Base-by-base conservation (phyloP, 73 alveolate species). In the Effrenium voratum region DNA sequence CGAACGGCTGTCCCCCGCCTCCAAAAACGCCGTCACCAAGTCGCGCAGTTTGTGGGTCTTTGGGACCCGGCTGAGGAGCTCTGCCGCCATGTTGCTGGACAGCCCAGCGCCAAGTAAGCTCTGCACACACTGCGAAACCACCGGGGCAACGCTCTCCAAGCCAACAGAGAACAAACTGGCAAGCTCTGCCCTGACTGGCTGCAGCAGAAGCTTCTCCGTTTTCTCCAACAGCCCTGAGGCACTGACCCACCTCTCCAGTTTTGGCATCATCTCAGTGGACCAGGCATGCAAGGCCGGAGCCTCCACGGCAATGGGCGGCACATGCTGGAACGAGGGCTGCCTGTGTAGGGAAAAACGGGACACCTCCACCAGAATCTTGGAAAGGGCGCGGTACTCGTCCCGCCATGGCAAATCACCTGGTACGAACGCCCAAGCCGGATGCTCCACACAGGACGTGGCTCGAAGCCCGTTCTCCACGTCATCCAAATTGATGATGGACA, bases 1-100 rank as follows among this genome's bases (percentile, higher is more conserved):
- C n/a, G n/a, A n/a, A n/a, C n/a, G 38, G 49, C 22, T 40, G n/a
- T n/a, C n/a, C n/a, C 87, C 41, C n/a, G 91, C 91, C 91, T 80
- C 47, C 55, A 50, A n/a, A 38, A 82, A 82, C 52, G 13, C 3
- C 36, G 47, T 40, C 76, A 82, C 93, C 76, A 82, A 40, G 12
- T 36, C 75, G 47, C 52, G 52, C 40, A 82, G 76, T 45, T 0
- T 28, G 22, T 82, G 93, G 36, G 68, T 16, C 32, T 40, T 13
- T 16, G 93, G 93, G 22, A 82, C 26, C 52, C 46, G 26, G 40
- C 30, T 49, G 76, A 82, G 47, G 36, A 60, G 26, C 34, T 82
- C 93, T 10, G 41, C 93, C 4, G 46, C 30, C 50, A 82, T 12
- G 36, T 52, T 50, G 32, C 34, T 82, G 76, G 73, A 40, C 41